Evolutionary conservation across 2,329 filamentous ascomycete species (phyloP).

Genomic region (Emergomyces orientalis): DNA sequence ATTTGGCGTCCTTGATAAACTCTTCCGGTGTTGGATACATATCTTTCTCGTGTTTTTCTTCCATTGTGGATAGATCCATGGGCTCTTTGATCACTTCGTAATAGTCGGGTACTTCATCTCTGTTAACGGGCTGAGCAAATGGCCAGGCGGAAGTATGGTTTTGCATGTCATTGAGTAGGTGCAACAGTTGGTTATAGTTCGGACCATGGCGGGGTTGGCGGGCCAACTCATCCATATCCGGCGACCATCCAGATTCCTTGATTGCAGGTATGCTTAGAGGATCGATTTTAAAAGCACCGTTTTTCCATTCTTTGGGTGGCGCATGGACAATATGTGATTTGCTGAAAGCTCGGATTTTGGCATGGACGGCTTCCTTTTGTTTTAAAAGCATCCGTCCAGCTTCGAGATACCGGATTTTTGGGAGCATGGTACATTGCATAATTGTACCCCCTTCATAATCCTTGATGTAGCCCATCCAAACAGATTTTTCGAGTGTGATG

Average conservation of each 20-base stretch:
- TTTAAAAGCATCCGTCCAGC: slow-evolving; percentile 88
- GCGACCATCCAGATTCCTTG: slow-evolving; percentile 85
- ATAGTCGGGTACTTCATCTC: slow-evolving; percentile 95
- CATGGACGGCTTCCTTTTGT: slow-evolving; percentile 89
- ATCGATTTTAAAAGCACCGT: slow-evolving; percentile 64
- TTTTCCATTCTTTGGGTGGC: slow-evolving; percentile 79
- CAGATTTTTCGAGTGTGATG: slow-evolving; percentile 77
- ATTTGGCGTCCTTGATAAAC: slow-evolving; percentile 76
- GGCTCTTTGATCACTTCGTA: slow-evolving; percentile 97
- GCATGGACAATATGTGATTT: slow-evolving; percentile 80
- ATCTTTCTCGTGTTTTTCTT: slow-evolving; percentile 86
- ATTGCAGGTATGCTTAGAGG: slow-evolving; percentile 81
- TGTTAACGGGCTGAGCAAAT: slow-evolving; percentile 85
- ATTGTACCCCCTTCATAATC: slow-evolving; percentile 98
- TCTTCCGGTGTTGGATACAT: slow-evolving; percentile 86
- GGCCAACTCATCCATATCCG: slow-evolving; percentile 94
- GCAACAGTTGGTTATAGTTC: slow-evolving; percentile 88
- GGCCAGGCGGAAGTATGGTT: slow-evolving; percentile 92
- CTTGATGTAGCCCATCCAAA: slow-evolving; percentile 99
- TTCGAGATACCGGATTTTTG: slow-evolving; percentile 88
- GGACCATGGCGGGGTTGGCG: slow-evolving; percentile 91
- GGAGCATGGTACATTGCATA: slow-evolving; percentile 98
- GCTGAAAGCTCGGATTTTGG: slow-evolving; percentile 86
- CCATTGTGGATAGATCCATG: slow-evolving; percentile 96
- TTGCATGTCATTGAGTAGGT: slow-evolving; percentile 88